Evolutionary conservation across 305 asterid species (phyloP).

Genomic region (Solanum hybrid): DNA sequence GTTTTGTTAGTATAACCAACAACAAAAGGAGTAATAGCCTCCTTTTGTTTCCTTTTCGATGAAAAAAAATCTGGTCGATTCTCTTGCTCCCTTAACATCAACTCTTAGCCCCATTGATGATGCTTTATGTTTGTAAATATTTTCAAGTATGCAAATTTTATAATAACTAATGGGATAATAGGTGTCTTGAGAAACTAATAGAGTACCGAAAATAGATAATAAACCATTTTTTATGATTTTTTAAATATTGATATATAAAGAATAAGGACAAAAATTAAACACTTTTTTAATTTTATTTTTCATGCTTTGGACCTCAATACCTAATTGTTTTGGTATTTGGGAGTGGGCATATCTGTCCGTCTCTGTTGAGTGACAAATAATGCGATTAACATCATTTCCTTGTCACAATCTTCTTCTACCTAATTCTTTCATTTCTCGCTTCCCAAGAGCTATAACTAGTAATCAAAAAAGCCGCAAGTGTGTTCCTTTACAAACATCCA

Average conservation of each 20-base stretch:
- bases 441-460: neutral
- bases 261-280: neutral
- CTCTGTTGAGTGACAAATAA: neutral
- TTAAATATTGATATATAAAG: neutral
- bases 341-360: neutral
- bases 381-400: neutral
- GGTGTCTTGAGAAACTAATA: neutral
- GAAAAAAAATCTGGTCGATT: no score
- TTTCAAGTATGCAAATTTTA: neutral
- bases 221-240: neutral
- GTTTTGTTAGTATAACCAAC: no score
- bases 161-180: neutral
- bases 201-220: neutral
- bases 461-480: neutral
- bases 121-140: neutral
- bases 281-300: no score
- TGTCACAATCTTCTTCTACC: constrained; percentile 16
- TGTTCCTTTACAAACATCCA: neutral
- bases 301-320: no score
- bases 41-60: no score
- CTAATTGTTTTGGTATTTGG: neutral
- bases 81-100: no score
- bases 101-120: neutral
- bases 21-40: no score
- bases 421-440: constrained; percentile 1